Evolutionary conservation across 1,139 yeast species (phyloP).

Genomic region (Candida gigantensis): DNA sequence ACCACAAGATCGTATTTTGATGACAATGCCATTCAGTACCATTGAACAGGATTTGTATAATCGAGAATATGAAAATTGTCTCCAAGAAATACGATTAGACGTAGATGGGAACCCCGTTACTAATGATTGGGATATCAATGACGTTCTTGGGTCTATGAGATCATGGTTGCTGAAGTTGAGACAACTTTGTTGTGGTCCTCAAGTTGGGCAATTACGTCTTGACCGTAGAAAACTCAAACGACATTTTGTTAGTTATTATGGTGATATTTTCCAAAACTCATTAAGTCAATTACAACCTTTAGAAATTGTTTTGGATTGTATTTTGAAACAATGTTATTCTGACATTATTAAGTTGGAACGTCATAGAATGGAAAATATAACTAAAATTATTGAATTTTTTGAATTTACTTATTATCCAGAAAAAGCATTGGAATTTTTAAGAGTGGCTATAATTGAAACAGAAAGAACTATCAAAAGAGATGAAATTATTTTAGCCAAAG

Average conservation of each 20-base stretch:
- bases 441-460: slow-evolving; percentile 36
- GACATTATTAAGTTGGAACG: slow-evolving; percentile 53
- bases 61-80: slow-evolving; percentile 59
- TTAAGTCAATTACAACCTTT: slow-evolving; percentile 50
- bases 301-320: slow-evolving; percentile 62
- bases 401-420: slow-evolving; percentile 56
- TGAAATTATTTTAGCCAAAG: slow-evolving; percentile 20
- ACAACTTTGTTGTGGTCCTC: slow-evolving; percentile 83
- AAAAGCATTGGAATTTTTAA: slow-evolving; percentile 49
- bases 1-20: slow-evolving; percentile 65
- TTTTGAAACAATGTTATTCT: slow-evolving; percentile 56
- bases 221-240: slow-evolving; percentile 28
- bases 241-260: too few relatives aligned
- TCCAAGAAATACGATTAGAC: slow-evolving; percentile 62
- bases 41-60: slow-evolving; percentile 84
- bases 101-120: slow-evolving; percentile 55
- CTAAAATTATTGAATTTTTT: slow-evolving; percentile 63
- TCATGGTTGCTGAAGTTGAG: slow-evolving; percentile 69
- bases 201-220: slow-evolving; percentile 50
- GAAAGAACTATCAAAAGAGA: slow-evolving; percentile 28
- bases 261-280: background rate
- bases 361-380: slow-evolving; percentile 38
- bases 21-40: slow-evolving; percentile 74
- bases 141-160: slow-evolving; percentile 50
- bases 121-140: slow-evolving; percentile 53